Percentiles rank a stretch among this genome's conserved stretches.
phyloP scores from a whole-genome alignment of 1,284 basidiomycete genomes.

The Meira nashicola region DNA sequence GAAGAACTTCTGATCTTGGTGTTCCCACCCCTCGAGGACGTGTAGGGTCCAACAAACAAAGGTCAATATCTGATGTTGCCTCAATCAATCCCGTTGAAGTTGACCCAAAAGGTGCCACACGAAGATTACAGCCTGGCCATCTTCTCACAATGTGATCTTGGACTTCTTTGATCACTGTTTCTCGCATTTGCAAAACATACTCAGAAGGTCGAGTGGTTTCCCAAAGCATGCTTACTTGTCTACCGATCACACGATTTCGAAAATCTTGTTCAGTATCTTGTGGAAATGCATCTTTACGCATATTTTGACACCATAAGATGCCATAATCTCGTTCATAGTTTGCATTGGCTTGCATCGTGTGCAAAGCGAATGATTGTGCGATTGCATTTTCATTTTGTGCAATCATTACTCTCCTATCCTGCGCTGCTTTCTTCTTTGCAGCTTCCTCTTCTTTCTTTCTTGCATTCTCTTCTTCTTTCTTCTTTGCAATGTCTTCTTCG shows the following conservation, averaged over 20 bases:
- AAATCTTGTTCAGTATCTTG: neutral
- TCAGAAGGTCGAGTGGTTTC: constrained; percentile 12
- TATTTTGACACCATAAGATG: neutral
- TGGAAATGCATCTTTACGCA: neutral
- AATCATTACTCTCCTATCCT: neutral
- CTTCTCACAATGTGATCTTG: constrained; percentile 22
- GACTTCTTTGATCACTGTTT: constrained; percentile 24
- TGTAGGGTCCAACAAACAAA: constrained; percentile 36
- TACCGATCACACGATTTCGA: too few species aligned
- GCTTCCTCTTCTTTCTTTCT: neutral
- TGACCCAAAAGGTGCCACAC: constrained; percentile 40
- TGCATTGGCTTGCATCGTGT: neutral
- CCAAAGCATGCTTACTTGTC: neutral
- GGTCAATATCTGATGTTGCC: constrained; percentile 35
- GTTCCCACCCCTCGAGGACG: constrained; percentile 28
- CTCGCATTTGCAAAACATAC: constrained; percentile 9
- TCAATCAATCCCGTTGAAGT: constrained; percentile 33
- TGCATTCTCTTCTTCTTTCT: constrained; percentile 5
- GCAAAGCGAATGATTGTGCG: neutral
- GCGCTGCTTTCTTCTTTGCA: neutral
- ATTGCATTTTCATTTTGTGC: constrained; percentile 1
- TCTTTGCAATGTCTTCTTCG: neutral
- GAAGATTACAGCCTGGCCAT: constrained; percentile 24
- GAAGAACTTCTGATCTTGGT: neutral
- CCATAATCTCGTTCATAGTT: neutral